These are phyloP conservation scores for Paecilomyces niveus DNA, from an alignment of 2,329 filamentous ascomycete species.

Conservation along the genomic window DNA sequence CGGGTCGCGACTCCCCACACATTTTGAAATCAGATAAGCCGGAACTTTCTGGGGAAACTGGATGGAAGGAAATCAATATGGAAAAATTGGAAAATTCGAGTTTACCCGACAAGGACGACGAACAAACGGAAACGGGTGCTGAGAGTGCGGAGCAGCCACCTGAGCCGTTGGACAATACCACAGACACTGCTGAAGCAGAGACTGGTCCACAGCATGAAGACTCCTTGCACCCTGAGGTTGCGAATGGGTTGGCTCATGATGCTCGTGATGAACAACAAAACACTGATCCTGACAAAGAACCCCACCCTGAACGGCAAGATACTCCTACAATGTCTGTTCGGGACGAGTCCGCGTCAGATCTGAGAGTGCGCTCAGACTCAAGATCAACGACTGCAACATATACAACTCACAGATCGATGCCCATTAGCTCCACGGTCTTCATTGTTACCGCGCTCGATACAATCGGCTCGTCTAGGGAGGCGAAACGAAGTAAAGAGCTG, in stretches of 20 bases:
- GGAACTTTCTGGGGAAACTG: constrained; percentile 17
- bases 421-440: constrained; percentile 91
- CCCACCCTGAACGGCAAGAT: constrained; percentile 7
- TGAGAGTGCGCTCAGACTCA: constrained; percentile 51
- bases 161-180: constrained; percentile 16
- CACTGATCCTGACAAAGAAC: constrained; percentile 5
- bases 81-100: constrained; percentile 9
- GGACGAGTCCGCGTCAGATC: constrained; percentile 16
- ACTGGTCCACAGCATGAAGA: constrained; percentile 11
- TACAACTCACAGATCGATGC: constrained; percentile 49
- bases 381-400: constrained; percentile 51
- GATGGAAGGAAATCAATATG: constrained; percentile 22
- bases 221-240: constrained; percentile 9
- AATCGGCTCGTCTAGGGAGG: constrained; percentile 87
- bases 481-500: constrained; percentile 76
- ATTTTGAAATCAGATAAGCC: constrained; percentile 25
- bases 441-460: constrained; percentile 88
- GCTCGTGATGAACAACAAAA: constrained; percentile 9
- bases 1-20: constrained; percentile 17
- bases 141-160: constrained; percentile 17
- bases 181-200: constrained; percentile 15
- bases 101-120: constrained; percentile 3
- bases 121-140: constrained; percentile 11
- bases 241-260: constrained; percentile 9
- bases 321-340: constrained; percentile 12